Evolutionary conservation across 768 basidiomycete genomes (phyloP).

Genomic region (Naematelia encephala): DNA sequence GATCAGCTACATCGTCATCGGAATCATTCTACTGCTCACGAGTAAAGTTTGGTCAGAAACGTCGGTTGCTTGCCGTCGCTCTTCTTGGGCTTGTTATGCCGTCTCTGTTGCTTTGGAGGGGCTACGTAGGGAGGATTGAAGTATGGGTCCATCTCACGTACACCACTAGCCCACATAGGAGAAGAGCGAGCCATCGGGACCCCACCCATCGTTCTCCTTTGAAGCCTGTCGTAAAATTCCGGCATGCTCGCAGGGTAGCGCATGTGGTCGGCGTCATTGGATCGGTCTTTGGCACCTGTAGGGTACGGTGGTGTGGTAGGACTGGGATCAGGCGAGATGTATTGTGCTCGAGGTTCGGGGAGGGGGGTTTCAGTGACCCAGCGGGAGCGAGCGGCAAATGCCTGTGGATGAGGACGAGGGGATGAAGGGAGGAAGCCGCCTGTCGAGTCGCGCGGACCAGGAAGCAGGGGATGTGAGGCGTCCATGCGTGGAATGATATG

Average conservation of each 20-base stretch:
- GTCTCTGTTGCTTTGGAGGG: slow-evolving; percentile 1
- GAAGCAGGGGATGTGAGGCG: slow-evolving; percentile 5
- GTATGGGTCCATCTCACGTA: slow-evolving; percentile 1
- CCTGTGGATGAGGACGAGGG: not conserved
- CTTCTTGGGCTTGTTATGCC: slow-evolving; percentile 53
- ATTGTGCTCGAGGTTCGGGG: not conserved
- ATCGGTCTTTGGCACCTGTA: not conserved
- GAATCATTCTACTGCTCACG: slow-evolving; percentile 56
- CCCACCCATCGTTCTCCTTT: not conserved
- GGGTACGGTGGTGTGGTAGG: not conserved
- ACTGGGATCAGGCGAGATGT: not conserved
- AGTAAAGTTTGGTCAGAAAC: slow-evolving; percentile 95
- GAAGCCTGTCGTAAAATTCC: not conserved
- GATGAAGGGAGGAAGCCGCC: not conserved
- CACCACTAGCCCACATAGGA: not conserved
- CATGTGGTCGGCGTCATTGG: not conserved
- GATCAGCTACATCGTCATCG: slow-evolving; percentile 1
- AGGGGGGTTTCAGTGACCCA: slow-evolving; percentile 1
- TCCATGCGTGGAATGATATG: not conserved
- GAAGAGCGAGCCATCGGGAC: not conserved
- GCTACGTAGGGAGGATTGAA: slow-evolving; percentile 1
- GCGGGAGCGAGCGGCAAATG: not conserved
- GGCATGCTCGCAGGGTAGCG: not conserved
- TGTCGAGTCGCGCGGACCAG: slow-evolving; percentile 4
- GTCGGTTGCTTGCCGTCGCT: slow-evolving; percentile 80